A percentile compares a stretch with the other conserved stretches of the same genome.
Conservation (phyloP, 2,329 filamentous ascomycete species). For the Penicillium sp. region DNA sequence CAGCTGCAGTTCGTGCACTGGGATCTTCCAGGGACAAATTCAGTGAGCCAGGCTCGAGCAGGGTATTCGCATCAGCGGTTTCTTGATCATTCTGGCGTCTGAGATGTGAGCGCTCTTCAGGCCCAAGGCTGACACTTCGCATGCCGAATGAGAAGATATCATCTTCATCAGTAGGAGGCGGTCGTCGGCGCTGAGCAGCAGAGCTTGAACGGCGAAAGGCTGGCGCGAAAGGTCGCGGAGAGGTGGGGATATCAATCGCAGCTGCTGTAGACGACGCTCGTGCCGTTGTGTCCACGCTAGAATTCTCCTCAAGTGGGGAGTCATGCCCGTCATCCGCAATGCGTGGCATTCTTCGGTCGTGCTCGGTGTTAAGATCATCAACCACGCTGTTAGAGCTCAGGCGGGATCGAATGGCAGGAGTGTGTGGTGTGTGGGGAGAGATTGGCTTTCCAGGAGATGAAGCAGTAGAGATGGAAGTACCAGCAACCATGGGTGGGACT, state of each 20-base stretch:
- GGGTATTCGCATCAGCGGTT: conserved; percentile 15
- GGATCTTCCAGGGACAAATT: conserved; percentile 17
- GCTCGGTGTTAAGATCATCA: conserved; percentile 57
- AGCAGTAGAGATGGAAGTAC: conserved; percentile 75
- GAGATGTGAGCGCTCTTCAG: conserved; percentile 38
- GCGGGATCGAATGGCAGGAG: conserved; percentile 89
- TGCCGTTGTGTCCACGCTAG: conserved; percentile 35
- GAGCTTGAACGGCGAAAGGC: conserved; percentile 48
- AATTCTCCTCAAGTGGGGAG: conserved; percentile 38
- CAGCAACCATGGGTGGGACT: conserved; percentile 60
- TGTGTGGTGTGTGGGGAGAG: conserved; percentile 74
- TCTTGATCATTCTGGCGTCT: conserved; percentile 37
- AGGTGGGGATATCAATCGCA: conserved; percentile 52
- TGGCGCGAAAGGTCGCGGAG: conserved; percentile 43
- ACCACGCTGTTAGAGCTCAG: conserved; percentile 86
- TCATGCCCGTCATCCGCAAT: conserved; percentile 32
- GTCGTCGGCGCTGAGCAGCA: conserved; percentile 39
- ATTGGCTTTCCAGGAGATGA: conserved; percentile 89
- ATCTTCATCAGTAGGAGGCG: conserved; percentile 39
- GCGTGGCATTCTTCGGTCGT: conserved; percentile 30
- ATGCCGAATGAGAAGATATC: conserved; percentile 48
- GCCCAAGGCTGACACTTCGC: conserved; percentile 48
- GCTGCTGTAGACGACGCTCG: conserved; percentile 37
- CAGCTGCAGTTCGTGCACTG: conserved; percentile 9
- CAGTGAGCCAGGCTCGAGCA: neutral